phyloP scores from a whole-genome alignment of 2,329 filamentous ascomycete species.

The Claviceps humidiphila region DNA sequence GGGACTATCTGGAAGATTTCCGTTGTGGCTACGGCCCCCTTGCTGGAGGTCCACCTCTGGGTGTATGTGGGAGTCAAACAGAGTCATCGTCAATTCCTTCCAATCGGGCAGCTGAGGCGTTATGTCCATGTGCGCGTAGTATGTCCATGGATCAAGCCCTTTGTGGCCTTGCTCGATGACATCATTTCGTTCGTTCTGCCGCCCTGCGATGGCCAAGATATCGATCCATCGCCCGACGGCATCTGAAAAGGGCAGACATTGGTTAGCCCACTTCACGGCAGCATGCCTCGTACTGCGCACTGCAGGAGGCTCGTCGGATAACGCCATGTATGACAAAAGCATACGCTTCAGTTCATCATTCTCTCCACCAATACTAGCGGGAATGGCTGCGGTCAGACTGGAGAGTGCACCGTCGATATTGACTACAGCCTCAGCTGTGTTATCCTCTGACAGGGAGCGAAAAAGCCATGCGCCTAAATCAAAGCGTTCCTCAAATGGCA shows the following conservation, averaged over 20 bases:
- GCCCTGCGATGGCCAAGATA: slow-evolving; percentile 62
- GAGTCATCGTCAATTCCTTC: slow-evolving; percentile 34
- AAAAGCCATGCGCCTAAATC: slow-evolving; percentile 64
- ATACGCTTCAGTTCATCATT: slow-evolving; percentile 31
- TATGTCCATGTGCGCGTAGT: slow-evolving; percentile 30
- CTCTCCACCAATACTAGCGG: slow-evolving; percentile 17
- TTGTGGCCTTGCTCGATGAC: slow-evolving; percentile 81
- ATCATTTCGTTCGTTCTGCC: slow-evolving; percentile 58
- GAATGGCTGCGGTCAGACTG: slow-evolving; percentile 44
- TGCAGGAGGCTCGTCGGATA: slow-evolving; percentile 33
- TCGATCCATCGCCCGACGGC: slow-evolving; percentile 77
- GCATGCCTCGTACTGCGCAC: slow-evolving; percentile 69
- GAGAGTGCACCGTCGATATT: slow-evolving; percentile 85
- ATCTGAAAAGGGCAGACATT: slow-evolving; percentile 70
- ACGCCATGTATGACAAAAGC: slow-evolving; percentile 54
- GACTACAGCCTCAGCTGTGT: slow-evolving; percentile 60
- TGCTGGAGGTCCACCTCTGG: slow-evolving; percentile 4
- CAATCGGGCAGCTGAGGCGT: slow-evolving; percentile 34
- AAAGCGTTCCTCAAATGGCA: slow-evolving; percentile 39
- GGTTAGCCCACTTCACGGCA: slow-evolving; percentile 78
- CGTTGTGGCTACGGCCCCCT: neutral
- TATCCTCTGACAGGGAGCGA: slow-evolving; percentile 66
- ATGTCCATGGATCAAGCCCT: slow-evolving; percentile 60
- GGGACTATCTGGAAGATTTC: slow-evolving; percentile 4
- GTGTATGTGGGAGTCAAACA: slow-evolving; percentile 30